Conservation (phyloP, 306 rosid species). For the Vigna angularis region DNA sequence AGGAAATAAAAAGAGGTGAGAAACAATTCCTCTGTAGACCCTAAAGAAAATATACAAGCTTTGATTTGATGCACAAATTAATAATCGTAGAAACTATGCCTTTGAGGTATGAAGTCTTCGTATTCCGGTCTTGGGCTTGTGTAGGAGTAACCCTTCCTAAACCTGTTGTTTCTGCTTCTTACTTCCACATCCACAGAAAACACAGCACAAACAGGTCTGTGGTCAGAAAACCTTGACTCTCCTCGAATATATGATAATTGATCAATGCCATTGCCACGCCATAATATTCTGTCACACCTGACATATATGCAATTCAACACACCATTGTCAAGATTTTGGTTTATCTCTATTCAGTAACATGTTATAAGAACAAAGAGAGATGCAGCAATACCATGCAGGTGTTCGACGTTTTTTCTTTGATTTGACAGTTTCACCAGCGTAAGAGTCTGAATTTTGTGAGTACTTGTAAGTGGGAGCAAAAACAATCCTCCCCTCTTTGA, state of each 20-base stretch:
- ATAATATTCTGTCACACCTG: slow-evolving; percentile 91
- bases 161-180: slow-evolving; percentile 60
- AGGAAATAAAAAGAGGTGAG: slow-evolving; percentile 23
- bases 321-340: slow-evolving; percentile 17
- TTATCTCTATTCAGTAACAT: background rate
- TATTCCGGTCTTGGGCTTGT: slow-evolving; percentile 61
- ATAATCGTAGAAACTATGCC: slow-evolving; percentile 79
- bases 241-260: slow-evolving; percentile 76
- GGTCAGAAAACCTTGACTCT: slow-evolving; percentile 89
- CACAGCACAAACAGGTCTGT: slow-evolving; percentile 79
- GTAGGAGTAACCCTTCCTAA: slow-evolving; percentile 76
- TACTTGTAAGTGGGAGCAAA: slow-evolving; percentile 94
- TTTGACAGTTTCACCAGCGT: slow-evolving; percentile 81
- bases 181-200: slow-evolving; percentile 77
- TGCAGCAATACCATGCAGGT: slow-evolving; percentile 74
- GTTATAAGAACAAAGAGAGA: background rate
- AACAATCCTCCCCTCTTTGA: slow-evolving; percentile 67
- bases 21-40: slow-evolving; percentile 34
- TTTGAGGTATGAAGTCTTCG: slow-evolving; percentile 75
- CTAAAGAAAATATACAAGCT: slow-evolving; percentile 52
- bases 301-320: slow-evolving; percentile 11
- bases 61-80: slow-evolving; percentile 37
- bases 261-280: slow-evolving; percentile 81
- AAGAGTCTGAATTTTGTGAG: slow-evolving; percentile 81
- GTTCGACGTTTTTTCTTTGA: slow-evolving; percentile 91